phyloP scores from a whole-genome alignment of 2,329 filamentous ascomycete species.

The Sclerotinia trifoliorum region DNA sequence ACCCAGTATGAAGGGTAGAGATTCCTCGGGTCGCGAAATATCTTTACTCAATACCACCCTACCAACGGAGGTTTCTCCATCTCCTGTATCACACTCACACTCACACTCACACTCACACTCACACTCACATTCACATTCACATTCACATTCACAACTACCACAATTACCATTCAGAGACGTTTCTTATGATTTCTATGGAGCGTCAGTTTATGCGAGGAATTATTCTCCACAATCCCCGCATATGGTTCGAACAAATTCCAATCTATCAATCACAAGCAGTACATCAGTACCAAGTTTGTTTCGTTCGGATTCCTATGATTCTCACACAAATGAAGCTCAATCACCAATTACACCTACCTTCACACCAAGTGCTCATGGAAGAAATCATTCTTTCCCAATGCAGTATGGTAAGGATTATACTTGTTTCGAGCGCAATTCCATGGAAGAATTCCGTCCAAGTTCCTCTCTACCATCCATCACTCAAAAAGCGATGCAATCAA shows the following conservation, averaged over 20 bases:
- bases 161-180: conserved; percentile 19
- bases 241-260: conserved; percentile 32
- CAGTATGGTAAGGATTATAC: conserved; percentile 11
- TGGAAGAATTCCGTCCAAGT: not conserved
- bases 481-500: conserved; percentile 6
- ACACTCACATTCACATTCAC: too few relatives aligned
- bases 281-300: conserved; percentile 51
- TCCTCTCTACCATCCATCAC: not conserved
- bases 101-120: not conserved
- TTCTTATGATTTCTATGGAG: not conserved
- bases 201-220: conserved; percentile 16
- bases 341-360: conserved; percentile 56
- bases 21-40: conserved; percentile 57
- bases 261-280: conserved; percentile 42
- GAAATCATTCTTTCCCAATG: conserved; percentile 35
- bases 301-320: conserved; percentile 62
- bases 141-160: conserved; percentile 20
- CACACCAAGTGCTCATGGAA: conserved; percentile 44
- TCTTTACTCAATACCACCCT: conserved; percentile 53
- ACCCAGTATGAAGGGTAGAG: conserved; percentile 52
- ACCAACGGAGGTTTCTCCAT: conserved; percentile 41
- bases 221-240: conserved; percentile 23
- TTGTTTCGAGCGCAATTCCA: not conserved
- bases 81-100: conserved; percentile 25
- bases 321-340: conserved; percentile 54